Percentiles rank a stretch among this genome's conserved stretches.
These are phyloP conservation scores for Phytophthora citrophthora DNA, from an alignment of 352 stramenopile genomes.

Conservation along the genomic window DNA sequence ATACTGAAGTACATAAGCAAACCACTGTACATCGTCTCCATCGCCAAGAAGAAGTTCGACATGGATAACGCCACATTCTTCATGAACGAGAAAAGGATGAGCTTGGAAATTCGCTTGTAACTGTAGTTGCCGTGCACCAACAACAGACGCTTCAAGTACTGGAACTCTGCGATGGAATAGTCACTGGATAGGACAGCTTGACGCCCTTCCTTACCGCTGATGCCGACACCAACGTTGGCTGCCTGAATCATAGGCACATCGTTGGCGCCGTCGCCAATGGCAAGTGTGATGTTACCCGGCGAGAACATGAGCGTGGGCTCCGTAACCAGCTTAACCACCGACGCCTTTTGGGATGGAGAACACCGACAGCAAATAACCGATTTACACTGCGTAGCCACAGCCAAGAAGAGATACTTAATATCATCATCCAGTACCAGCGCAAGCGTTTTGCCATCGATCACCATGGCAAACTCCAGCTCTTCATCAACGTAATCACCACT, in stretches of 20 bases:
- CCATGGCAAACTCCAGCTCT: constrained; percentile 89
- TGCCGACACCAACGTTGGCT: constrained; percentile 85
- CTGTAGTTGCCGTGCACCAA: constrained; percentile 91
- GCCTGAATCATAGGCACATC: constrained; percentile 91
- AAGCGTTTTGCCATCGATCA: constrained; percentile 90
- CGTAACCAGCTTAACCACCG: constrained; percentile 87
- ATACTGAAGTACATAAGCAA: constrained; percentile 91
- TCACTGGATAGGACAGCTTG: constrained; percentile 88
- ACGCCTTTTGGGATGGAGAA: constrained; percentile 85
- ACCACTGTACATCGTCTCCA: constrained; percentile 88
- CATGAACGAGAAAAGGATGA: constrained; percentile 91
- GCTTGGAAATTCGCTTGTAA: constrained; percentile 91
- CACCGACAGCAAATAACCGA: constrained; percentile 90
- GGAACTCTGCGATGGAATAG: constrained; percentile 86
- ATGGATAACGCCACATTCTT: constrained; percentile 89
- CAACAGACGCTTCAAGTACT: constrained; percentile 80
- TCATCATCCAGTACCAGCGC: constrained; percentile 86
- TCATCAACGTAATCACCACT: constrained; percentile 73
- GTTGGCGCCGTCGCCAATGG: constrained; percentile 87
- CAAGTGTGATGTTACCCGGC: constrained; percentile 86
- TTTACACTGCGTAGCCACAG: constrained; percentile 89
- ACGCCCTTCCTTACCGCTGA: constrained; percentile 87
- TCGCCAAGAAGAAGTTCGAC: constrained; percentile 86
- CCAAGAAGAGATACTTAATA: constrained; percentile 90
- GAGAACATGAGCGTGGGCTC: constrained; percentile 90